Base-by-base conservation (phyloP, 164 flowering plant species). In the Houttuynia cordata region DNA sequence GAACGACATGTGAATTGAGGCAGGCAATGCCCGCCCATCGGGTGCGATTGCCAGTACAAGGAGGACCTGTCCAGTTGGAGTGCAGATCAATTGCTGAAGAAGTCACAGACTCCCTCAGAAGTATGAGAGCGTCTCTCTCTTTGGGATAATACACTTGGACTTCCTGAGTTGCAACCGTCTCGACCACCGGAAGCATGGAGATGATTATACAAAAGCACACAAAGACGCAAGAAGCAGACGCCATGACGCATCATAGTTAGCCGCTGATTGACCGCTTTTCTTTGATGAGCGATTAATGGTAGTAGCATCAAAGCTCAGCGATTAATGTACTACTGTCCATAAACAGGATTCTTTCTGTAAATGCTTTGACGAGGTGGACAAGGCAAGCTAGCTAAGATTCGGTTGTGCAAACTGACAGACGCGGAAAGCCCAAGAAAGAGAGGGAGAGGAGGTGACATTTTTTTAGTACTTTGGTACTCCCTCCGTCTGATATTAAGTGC, bases 31-130 rank as follows among this genome's bases (percentile, higher is more conserved):
- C 69, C 21, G 47, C 63, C 69, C 69, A 66, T 7, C 24, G 41
- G 59, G 59, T 66, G 25, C 34, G 34, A 30, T 60, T 60, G 39
- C 54, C 47, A 9, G 4, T 23, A 24, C 69, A 66, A 49, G 69
- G 69, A 15, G 64, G 59, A 24, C 69, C 69, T 6, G 59, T 66
- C 69, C 69, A 66, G 19, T 40, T 53, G 3, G 69, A 66, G 45
- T 66, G 64, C 57, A 66, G 24, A 25, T 60, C n/a, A n/a, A n/a
- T 20, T 22, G 25, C 18, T 41, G 21, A 53, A 60, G 69, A 66
- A 24, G 20, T 18, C 8, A 66, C 47, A 8, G 69, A 53, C 0
- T 66, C 69, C 41, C 69, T 59, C 25, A 66, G 8, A 8, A 53
- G 45, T 7, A 66, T 24, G 59, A 66, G 55, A 20, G 47, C 69